Evolutionary conservation across 2,329 filamentous ascomycete genomes (phyloP), one percentile per base, ranked within the genome.

Genomic region (Fusarium abutilonis): DNA sequence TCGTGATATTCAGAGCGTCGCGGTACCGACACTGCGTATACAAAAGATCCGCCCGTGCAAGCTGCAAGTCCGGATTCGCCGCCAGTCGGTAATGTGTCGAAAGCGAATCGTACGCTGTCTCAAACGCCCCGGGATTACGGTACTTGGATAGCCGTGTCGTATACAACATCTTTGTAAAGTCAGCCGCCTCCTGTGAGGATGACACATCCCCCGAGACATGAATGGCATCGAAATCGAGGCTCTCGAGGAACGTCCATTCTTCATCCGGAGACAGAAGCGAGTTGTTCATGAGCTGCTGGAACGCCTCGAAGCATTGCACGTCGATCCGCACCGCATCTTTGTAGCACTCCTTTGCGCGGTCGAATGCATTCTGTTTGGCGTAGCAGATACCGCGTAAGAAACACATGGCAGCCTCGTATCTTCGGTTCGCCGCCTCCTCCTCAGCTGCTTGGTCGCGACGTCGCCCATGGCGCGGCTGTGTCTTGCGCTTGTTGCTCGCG

Each of bases 201-300:
- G 88, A 87, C 1, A 85, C 79, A 63, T 92, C 88, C 28, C 86
- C 84, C 2, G 81, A 78, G 1, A 89, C 84, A 7, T 82, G 82
- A 62, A 98, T 89, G 17, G 89, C 87, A 74, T 96, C 93, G 73
- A 99, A 99, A 77, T 97, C 88, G 19, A 97, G 83, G 47, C 90
- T 92, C 66, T 95, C 89, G 39, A 97, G 83, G 62, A 97, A 97
- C 45, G 89, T 85, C 85, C 94, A 92, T 74, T 97, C 93, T 76
- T 97, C 93, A 32, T 91, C 88, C 0, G 93, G 93, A 43, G 86
- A 87, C 86, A 99, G 90, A 60, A 99, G 83, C 17, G 91, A 91
- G 78, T 99, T 99, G 78, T 93, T 92, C 88, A 98, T 97, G 52
- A 99, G 85, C 79, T 98, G 93, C 70, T 97, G 93, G 73, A 99